phyloP scores from a whole-genome alignment of 192 early-diverging fungal genomes.

The Entrophospora sp. region DNA sequence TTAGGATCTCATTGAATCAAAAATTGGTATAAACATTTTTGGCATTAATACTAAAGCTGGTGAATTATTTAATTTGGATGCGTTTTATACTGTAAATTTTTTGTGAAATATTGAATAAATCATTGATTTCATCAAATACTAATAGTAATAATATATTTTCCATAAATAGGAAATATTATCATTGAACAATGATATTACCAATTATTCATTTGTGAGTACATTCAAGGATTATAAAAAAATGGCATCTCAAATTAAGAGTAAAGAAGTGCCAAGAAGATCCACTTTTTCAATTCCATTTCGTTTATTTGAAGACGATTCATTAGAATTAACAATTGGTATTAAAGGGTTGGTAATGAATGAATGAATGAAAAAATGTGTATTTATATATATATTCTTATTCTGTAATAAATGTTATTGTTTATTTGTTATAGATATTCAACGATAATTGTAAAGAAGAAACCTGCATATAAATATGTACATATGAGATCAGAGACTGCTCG shows the following conservation, averaged over 20 bases:
- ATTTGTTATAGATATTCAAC: not conserved
- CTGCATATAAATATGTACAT: slow-evolving; percentile 37
- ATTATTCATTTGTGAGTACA: slow-evolving; percentile 15
- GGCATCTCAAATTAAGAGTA: slow-evolving; percentile 40
- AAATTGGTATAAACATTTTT: slow-evolving; percentile 56
- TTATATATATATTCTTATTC: not conserved
- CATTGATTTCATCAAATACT: not conserved
- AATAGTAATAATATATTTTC: not conserved
- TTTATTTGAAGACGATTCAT: slow-evolving; percentile 34
- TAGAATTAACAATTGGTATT: slow-evolving; percentile 58
- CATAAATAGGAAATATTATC: slow-evolving; percentile 30
- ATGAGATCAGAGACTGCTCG: slow-evolving; percentile 37
- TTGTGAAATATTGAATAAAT: not conserved
- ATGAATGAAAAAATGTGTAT: not conserved
- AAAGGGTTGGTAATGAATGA: slow-evolving; percentile 39
- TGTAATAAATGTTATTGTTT: not conserved
- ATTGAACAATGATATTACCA: too few species aligned
- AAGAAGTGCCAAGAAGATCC: slow-evolving; percentile 55
- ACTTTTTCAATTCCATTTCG: slow-evolving; percentile 53
- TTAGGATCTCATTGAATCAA: slow-evolving; percentile 50
- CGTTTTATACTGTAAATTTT: slow-evolving; percentile 51
- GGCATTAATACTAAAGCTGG: slow-evolving; percentile 41
- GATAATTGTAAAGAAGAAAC: slow-evolving; percentile 18
- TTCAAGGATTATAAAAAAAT: slow-evolving; percentile 37
- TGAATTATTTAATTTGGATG: slow-evolving; percentile 42